Base-by-base conservation (phyloP, 176 grass and related monocot species). In the Oryza coarctata region DNA sequence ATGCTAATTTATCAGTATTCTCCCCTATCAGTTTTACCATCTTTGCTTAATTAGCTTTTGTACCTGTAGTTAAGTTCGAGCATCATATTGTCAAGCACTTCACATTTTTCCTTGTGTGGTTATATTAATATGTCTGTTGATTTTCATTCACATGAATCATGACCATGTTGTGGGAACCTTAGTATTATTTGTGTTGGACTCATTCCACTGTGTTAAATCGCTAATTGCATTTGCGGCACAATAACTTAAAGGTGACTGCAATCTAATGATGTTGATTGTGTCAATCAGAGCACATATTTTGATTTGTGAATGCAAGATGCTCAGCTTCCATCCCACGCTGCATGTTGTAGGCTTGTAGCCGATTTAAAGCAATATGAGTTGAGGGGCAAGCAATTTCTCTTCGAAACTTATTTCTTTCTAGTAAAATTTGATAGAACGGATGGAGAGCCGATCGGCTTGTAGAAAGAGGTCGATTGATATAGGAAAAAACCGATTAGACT, bases 1-100 rank as follows among this genome's bases (percentile, higher is more conserved):
- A 88, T n/a, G 61, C 44, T 82, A 83, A 63, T 65, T 70, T 61
- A 61, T 18, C 10, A 45, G 22, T 57, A 55, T 65, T 60, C 27
- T 66, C 22, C 12, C 14, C 12, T 58, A 22, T 32, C 14, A 6
- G 30, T 49, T 73, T 80, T 52, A 31, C 3, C 9, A 29, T 68
- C 9, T 49, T 45, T 60, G 66, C 7, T 49, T 49, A 36, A 49
- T 31, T 72, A 31, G 33, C 8, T 74, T 3, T 28, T 84, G 76
- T 36, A 72, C 20, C 72, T 25, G 43, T 55, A 27, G 10, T 26
- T 17, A 52, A 70, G 36, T 55, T 65, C 33, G 26, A 43, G 25
- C 27, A 25, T 35, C 17, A 60, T 69, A 77, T 68, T 41, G 34
- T 69, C 36, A 55, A 32, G 47, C 34, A 69, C 13, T 28, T 74